Evolutionary conservation across 768 basidiomycete species (phyloP).

Genomic region (Naganishia antarctica): DNA sequence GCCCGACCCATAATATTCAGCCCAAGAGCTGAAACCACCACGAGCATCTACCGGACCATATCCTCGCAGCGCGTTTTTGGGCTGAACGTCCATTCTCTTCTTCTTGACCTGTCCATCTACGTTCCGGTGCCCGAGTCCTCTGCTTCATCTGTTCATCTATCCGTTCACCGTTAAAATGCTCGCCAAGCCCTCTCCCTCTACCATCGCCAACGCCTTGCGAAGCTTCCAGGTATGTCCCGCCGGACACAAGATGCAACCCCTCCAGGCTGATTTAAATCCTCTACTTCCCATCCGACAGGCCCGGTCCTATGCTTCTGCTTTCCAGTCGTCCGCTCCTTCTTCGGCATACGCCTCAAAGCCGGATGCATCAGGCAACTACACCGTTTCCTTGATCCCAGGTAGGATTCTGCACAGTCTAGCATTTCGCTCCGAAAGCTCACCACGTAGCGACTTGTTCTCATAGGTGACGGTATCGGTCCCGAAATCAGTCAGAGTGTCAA

Average conservation of each 20-base stretch:
- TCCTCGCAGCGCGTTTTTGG: neutral
- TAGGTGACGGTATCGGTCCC: constrained; percentile 79
- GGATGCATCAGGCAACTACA: constrained; percentile 80
- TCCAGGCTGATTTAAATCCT: neutral
- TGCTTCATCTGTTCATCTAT: neutral
- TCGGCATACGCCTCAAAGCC: constrained; percentile 88
- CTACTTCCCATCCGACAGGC: neutral
- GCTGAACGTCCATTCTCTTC: neutral
- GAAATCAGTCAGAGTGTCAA: constrained; percentile 97
- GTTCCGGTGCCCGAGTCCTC: neutral
- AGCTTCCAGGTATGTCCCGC: constrained; percentile 23
- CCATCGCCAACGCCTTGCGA: constrained; percentile 31
- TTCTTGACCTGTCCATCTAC: neutral
- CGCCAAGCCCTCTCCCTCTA: constrained; percentile 27
- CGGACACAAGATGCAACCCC: neutral
- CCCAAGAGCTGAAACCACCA: neutral
- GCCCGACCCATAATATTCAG: constrained; percentile 1
- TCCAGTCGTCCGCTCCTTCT: constrained; percentile 60
- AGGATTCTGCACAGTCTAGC: neutral
- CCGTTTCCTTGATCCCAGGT: constrained; percentile 81
- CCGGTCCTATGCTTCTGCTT: constrained; percentile 35
- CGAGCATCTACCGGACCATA: neutral
- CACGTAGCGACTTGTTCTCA: neutral
- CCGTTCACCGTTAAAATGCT: constrained; percentile 16
- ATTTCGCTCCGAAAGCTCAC: neutral